Evolutionary conservation across 805 yeast species (phyloP).

Genomic region (Metschnikowia kunwiensis): DNA sequence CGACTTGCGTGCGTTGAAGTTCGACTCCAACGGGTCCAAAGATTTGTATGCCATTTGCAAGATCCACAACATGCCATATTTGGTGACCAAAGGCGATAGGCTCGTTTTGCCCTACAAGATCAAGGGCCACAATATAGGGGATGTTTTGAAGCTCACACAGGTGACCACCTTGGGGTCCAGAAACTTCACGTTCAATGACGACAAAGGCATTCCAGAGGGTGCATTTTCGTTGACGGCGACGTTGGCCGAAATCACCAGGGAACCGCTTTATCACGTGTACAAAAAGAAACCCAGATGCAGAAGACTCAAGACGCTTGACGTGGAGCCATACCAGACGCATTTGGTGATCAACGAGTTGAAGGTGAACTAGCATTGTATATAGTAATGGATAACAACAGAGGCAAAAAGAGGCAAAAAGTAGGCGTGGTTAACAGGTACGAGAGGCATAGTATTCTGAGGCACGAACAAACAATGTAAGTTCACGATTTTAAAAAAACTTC

Average conservation of each 20-base stretch:
- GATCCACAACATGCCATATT: conserved; percentile 78
- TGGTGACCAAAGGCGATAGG: conserved; percentile 89
- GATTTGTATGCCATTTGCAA: conserved; percentile 78
- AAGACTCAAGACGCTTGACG: conserved; percentile 71
- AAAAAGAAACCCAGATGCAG: conserved; percentile 73
- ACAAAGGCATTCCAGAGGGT: conserved; percentile 42
- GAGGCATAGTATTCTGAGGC: too few relatives aligned
- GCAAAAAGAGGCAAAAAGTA: too few relatives aligned
- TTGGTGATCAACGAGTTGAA: conserved; percentile 71
- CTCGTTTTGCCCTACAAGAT: conserved; percentile 75
- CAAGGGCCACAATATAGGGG: conserved; percentile 80
- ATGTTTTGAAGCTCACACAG: conserved; percentile 66
- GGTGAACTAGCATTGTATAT: conserved; percentile 37
- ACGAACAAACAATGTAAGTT: too few relatives aligned
- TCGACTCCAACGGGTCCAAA: conserved; percentile 49
- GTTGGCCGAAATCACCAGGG: conserved; percentile 83
- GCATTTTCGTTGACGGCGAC: conserved; percentile 65
- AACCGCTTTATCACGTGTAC: conserved; percentile 57
- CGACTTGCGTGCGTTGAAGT: conserved; percentile 61
- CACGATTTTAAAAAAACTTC: too few relatives aligned
- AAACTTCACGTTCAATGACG: conserved; percentile 61
- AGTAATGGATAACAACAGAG: conserved; percentile 8
- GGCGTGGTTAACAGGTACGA: too few relatives aligned
- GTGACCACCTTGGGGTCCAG: conserved; percentile 84
- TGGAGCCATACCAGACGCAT: conserved; percentile 74